Base-by-base conservation (phyloP, 1,284 basidiomycete species). In the Ceratobasidium sp. region DNA sequence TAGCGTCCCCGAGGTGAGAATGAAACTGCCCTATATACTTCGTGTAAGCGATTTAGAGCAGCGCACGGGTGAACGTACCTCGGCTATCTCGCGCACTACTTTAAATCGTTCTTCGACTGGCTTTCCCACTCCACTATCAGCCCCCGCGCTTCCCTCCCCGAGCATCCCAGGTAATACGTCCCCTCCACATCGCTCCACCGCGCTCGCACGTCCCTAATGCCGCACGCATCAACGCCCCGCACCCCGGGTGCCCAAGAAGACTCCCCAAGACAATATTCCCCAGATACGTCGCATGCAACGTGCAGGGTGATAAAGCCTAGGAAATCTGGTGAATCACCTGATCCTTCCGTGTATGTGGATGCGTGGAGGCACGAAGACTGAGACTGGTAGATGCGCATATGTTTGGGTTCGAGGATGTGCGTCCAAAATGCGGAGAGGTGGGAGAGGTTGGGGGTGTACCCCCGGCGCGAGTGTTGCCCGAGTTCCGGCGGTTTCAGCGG, bases 131-230 rank as follows among this genome's bases (percentile, higher is more conserved):
- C 85, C 86, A 19, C 83, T 84, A 16, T 86, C 86, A 3, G 80
- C 80, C 4, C 84, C 84, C 61, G 92, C 80, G 79, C 90, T 92
- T 29, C 92, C 92, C 78, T 95, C 94, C 76, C 89, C 90, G 49
- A 96, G 82, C 53, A 96, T 84, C 0, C 91, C 92, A 11, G 95
- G 95, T 0, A 96, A 83, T 2, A 96, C 88, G 79, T 96, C 94
- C 0, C 94, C 95, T n/a, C 93, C 93, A 94, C 95, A 97, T 61
- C 94, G 84, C 81, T 96, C 94, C 0, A 96, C 88, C 8, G 89
- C 92, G 14, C 80, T 93, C 92, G 80, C 94, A 96, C 2, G 90
- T 85, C 77, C 94, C 92, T 64, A 96, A 84, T 71, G 96, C 89
- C 53, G 88, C 85, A 14, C 90, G 88, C 39, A 95, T 84, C 54